Base-by-base conservation (phyloP, 192 early-diverging fungal species). In the Backusella mclennaniae region DNA sequence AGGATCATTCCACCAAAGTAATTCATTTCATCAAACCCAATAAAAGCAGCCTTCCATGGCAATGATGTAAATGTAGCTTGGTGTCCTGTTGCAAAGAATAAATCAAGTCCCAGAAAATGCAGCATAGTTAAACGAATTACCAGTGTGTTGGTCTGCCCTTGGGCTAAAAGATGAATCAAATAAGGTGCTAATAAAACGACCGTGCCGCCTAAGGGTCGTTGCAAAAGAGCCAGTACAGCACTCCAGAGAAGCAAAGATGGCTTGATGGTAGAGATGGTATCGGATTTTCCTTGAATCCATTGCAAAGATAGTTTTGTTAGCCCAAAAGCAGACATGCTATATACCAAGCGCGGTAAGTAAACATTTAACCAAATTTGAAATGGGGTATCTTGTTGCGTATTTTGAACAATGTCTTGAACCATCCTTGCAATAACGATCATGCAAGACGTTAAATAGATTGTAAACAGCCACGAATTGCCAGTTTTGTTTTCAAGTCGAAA, bases 31-130 rank as follows among this genome's bases (percentile, higher is more conserved):
- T 86, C 79, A 35, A 98, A 82, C 6, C 96, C 97, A 63, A 97
- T 85, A 81, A 96, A 97, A 1, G 92, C 96, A 0, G 94, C 84
- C 29, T 92, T 90, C 95, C 95, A 98, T 74, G 97, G 96, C 11
- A 98, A 90, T n/a, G 94, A 93, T 8, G 93, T 87, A 66, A 98
- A 83, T 6, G 92, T 95, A 68, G 91, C 89, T 82, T 99, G 98
- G 79, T 99, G 98, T 11, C 95, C 96, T 1, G 97, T 97, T 12
- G 91, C 84, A 85, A 98, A 99, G 78, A 93, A 99, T 11, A 88
- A 82, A 41, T 84, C 76, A 1, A 75, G 73, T 19, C 82, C 82
- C 8, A 80, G 66, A 41, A 66, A 68, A 38, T 84, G 76, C n/a
- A 80, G 23, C 1, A 84, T 38, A n/a, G 44, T 46, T 8, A 80